phyloP scores from a whole-genome alignment of 164 flowering plant species.

The Nymphaea colorata region DNA sequence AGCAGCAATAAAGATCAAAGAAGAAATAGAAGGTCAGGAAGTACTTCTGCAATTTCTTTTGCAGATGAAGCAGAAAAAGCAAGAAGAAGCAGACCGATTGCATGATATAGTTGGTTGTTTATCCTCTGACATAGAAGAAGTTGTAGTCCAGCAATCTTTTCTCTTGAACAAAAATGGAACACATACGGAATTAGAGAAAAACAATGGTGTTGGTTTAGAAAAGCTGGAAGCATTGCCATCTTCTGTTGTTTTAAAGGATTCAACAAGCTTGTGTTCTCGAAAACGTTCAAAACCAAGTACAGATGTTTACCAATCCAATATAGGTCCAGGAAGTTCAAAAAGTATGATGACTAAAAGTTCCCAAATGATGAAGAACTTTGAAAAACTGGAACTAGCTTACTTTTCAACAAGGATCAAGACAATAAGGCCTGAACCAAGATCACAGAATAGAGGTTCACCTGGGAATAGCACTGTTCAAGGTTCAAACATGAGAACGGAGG shows the following conservation, averaged over 20 bases:
- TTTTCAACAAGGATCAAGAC: constrained; percentile 56
- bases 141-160: constrained; percentile 33
- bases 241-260: constrained; percentile 29
- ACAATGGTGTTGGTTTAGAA: constrained; percentile 12
- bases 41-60: constrained; percentile 72
- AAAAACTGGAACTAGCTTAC: constrained; percentile 77
- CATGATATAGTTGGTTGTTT: constrained; percentile 44
- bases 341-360: constrained; percentile 39
- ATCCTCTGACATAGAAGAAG: constrained; percentile 77
- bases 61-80: constrained; percentile 54
- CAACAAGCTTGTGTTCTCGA: constrained; percentile 34
- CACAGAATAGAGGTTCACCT: constrained; percentile 24
- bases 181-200: not conserved
- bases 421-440: constrained; percentile 21
- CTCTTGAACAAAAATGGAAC: constrained; percentile 25
- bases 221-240: constrained; percentile 14
- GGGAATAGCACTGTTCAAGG: constrained; percentile 47
- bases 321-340: constrained; percentile 2
- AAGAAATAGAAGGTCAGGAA: constrained; percentile 77
- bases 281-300: constrained; percentile 41
- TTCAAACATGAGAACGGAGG: constrained; percentile 50
- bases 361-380: constrained; percentile 74
- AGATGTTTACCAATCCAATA: not conserved
- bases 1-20: constrained; percentile 66
- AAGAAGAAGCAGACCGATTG: constrained; percentile 60